Evolutionary conservation across 2,329 filamentous ascomycete genomes (phyloP).

Genomic region (Penicillium sp.): DNA sequence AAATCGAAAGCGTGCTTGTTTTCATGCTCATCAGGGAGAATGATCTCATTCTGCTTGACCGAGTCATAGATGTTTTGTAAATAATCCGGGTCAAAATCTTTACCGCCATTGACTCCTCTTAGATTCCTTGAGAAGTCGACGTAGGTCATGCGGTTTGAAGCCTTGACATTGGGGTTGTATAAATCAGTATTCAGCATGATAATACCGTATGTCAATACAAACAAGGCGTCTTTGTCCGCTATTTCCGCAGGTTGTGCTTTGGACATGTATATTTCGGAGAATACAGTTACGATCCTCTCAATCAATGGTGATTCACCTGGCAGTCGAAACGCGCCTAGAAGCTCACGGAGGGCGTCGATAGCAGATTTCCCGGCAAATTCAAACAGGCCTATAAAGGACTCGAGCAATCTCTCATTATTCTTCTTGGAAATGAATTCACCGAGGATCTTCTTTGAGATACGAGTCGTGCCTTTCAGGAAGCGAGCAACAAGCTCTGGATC

Average conservation of each 20-base stretch:
- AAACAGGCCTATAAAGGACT: conserved; percentile 80
- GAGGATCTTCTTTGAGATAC: conserved; percentile 83
- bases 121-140: conserved; percentile 82
- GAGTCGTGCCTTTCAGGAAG: conserved; percentile 81
- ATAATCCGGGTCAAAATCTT: conserved; percentile 80
- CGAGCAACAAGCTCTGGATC: conserved; percentile 75
- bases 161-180: conserved; percentile 82
- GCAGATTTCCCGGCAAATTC: conserved; percentile 82
- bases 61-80: conserved; percentile 83
- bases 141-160: conserved; percentile 75
- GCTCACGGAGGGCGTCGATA: conserved; percentile 79
- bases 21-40: conserved; percentile 93
- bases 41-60: conserved; percentile 91
- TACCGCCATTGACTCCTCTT: conserved; percentile 80
- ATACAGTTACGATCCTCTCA: conserved; percentile 82
- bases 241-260: conserved; percentile 68
- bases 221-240: conserved; percentile 81
- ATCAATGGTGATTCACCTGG: conserved; percentile 92
- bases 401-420: conserved; percentile 78
- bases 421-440: conserved; percentile 93
- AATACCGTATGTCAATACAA: conserved; percentile 88
- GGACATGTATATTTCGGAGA: conserved; percentile 78
- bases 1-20: conserved; percentile 96
- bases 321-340: conserved; percentile 89
- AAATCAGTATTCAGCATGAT: conserved; percentile 98